phyloP scores from a whole-genome alignment of 345 rosid genomes.

The Schrenkiella parvula region DNA sequence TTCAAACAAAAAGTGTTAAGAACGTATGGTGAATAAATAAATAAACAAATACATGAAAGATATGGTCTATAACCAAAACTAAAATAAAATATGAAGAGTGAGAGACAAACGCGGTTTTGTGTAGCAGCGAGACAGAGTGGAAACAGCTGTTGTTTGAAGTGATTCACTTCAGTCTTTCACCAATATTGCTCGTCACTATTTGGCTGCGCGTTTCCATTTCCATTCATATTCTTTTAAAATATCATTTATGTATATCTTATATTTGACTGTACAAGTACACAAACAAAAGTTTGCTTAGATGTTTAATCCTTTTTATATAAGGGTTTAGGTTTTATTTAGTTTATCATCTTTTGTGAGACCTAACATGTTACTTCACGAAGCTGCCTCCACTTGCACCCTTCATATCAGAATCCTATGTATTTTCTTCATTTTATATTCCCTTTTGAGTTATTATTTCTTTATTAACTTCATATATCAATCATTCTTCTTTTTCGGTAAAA shows the following conservation, averaged over 20 bases:
- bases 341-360: constrained; percentile 25
- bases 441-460: neutral
- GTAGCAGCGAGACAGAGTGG: constrained; percentile 25
- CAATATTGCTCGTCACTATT: constrained; percentile 22
- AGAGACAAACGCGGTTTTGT: constrained; percentile 33
- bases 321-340: neutral
- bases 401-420: constrained; percentile 34
- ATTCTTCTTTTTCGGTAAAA: neutral
- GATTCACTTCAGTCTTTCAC: constrained; percentile 25
- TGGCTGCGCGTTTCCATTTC: constrained; percentile 33
- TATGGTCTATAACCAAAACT: neutral
- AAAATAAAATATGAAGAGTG: neutral
- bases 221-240: neutral
- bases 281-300: no score
- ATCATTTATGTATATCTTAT: neutral
- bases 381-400: constrained; percentile 20
- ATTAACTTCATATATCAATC: neutral
- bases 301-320: neutral
- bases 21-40: no score
- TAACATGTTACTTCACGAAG: constrained; percentile 36
- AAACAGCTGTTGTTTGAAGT: constrained; percentile 32
- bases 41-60: neutral
- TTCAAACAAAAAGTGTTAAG: no score
- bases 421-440: neutral
- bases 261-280: neutral